Evolutionary conservation across 768 basidiomycete genomes (phyloP).

Genomic region (Crucibulum laeve): DNA sequence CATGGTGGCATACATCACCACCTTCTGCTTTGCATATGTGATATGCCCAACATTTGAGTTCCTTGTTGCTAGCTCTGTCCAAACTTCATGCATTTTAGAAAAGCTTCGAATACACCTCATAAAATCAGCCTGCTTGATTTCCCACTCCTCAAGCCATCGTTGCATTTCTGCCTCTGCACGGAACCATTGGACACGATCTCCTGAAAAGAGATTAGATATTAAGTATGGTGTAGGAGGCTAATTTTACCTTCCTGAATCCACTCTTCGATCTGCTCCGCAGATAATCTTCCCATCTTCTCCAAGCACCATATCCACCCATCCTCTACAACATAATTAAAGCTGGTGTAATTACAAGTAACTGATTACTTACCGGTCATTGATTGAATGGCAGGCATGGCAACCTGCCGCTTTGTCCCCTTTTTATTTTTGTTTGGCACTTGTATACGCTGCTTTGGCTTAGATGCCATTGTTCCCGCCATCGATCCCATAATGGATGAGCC

Average conservation of each 20-base stretch:
- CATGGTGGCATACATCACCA: neutral
- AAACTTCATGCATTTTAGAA: constrained; percentile 6
- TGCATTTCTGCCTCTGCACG: constrained; percentile 21
- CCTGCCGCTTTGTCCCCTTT: neutral
- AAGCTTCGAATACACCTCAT: constrained; percentile 14
- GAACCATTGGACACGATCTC: constrained; percentile 22
- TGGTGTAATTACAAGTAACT: neutral
- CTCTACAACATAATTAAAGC: neutral
- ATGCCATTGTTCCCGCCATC: neutral
- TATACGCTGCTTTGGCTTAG: neutral
- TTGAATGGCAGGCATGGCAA: neutral
- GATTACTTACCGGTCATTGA: neutral
- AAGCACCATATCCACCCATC: neutral
- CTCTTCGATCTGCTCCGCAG: neutral
- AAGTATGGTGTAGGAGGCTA: neutral
- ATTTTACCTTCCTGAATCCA: neutral
- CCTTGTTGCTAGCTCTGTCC: constrained; percentile 5
- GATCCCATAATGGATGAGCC: neutral
- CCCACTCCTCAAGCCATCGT: constrained; percentile 20
- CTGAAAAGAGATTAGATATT: constrained; percentile 5
- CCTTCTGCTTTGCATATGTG: neutral
- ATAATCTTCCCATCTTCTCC: neutral
- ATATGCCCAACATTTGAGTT: neutral
- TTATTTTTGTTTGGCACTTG: neutral
- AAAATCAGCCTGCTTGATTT: constrained; percentile 16